Evolutionary conservation across 108 stramenopile species (phyloP).

Genomic region (Skeletonema menzelii): DNA sequence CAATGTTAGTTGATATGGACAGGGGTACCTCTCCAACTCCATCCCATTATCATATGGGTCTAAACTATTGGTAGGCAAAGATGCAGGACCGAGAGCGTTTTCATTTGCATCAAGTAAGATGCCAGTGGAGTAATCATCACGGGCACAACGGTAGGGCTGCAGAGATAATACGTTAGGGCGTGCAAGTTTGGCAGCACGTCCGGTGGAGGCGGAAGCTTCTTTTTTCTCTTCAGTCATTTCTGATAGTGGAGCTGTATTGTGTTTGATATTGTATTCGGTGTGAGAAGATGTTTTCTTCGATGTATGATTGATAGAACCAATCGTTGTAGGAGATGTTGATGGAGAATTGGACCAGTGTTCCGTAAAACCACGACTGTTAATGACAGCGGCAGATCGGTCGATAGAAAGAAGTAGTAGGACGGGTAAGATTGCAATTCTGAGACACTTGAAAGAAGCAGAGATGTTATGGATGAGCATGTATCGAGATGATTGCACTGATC

Average conservation of each 20-base stretch:
- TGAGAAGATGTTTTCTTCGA: not conserved
- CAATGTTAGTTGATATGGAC: slow-evolving; percentile 79
- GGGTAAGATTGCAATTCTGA: not conserved
- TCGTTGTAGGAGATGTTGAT: not conserved
- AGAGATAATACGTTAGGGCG: slow-evolving; percentile 92
- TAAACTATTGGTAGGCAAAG: slow-evolving; percentile 60
- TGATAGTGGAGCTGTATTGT: not conserved
- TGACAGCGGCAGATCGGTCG: not conserved
- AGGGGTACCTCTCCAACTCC: slow-evolving; percentile 65
- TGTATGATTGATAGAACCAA: not conserved
- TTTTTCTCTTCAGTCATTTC: slow-evolving; percentile 34
- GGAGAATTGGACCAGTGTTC: not conserved
- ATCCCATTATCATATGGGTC: slow-evolving; percentile 61
- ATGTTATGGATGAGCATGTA: not conserved
- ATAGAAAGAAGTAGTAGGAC: not conserved
- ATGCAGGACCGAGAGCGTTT: slow-evolving; percentile 87
- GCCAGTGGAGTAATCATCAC: slow-evolving; percentile 93
- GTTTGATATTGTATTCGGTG: too few relatives aligned
- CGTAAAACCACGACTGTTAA: not conserved
- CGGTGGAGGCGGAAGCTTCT: slow-evolving; percentile 25
- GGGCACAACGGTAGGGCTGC: slow-evolving; percentile 93
- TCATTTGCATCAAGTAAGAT: slow-evolving; percentile 96
- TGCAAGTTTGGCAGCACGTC: slow-evolving; percentile 68
- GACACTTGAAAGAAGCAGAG: not conserved
- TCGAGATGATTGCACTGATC: not conserved